A percentile compares a stretch with the other conserved stretches of the same genome.
Conservation (phyloP, 192 early-diverging fungal species). For the Backusella liffmaniae region DNA sequence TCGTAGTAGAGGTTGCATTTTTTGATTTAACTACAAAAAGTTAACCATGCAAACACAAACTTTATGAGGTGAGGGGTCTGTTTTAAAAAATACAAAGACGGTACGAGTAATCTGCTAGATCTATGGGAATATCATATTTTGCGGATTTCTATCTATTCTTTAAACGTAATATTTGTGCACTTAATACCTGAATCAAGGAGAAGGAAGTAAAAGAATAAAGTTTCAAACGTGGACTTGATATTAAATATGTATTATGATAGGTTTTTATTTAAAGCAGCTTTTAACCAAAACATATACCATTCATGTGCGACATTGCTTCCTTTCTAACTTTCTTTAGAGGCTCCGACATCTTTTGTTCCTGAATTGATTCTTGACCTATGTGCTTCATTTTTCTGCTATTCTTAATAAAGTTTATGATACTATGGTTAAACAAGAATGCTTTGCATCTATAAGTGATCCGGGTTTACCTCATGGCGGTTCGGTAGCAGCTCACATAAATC, state of each 20-base stretch:
- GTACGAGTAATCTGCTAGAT: neutral
- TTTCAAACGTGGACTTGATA: neutral
- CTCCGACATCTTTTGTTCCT: neutral
- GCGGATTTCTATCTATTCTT: neutral
- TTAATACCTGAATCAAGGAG: neutral
- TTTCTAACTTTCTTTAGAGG: neutral
- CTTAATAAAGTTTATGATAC: neutral
- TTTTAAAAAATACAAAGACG: neutral
- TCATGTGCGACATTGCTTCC: neutral
- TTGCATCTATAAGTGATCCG: neutral
- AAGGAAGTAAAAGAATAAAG: neutral
- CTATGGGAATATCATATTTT: neutral
- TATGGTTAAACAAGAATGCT: neutral
- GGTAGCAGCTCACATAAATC: neutral
- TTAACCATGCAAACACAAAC: neutral
- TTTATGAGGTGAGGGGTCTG: neutral
- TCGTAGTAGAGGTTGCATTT: neutral
- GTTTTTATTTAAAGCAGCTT: neutral
- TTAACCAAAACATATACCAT: neutral
- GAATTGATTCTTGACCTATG: neutral
- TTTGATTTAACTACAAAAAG: conserved; percentile 5
- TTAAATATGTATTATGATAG: neutral
- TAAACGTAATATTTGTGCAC: neutral
- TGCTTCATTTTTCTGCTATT: neutral
- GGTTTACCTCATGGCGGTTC: neutral